phyloP scores from a whole-genome alignment of 2,329 filamentous ascomycete species.

The Trichophyton rubrum region DNA sequence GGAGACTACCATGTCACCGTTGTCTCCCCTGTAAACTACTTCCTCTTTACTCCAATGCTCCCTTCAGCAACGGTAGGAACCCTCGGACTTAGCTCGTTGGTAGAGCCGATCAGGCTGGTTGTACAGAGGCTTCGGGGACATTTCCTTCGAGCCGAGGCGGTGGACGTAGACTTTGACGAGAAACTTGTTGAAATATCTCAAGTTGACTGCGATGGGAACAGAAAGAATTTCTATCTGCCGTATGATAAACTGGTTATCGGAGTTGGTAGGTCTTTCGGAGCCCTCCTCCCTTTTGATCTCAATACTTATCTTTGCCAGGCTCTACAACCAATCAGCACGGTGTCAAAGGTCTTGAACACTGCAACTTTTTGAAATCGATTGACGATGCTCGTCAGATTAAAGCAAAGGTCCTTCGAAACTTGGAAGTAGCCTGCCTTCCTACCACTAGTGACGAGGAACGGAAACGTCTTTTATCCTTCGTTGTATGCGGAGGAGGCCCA shows the following conservation, averaged over 20 bases:
- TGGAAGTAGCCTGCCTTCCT: slow-evolving; percentile 84
- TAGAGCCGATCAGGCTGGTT: slow-evolving; percentile 84
- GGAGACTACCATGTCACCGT: slow-evolving; percentile 94
- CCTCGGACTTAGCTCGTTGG: slow-evolving; percentile 74
- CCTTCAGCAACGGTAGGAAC: slow-evolving; percentile 95
- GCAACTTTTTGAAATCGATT: slow-evolving; percentile 90
- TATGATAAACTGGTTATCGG: slow-evolving; percentile 94
- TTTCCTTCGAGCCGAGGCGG: slow-evolving; percentile 75
- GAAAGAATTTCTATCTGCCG: slow-evolving; percentile 76
- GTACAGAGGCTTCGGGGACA: slow-evolving; percentile 67
- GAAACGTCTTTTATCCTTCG: slow-evolving; percentile 77
- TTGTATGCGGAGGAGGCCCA: slow-evolving; percentile 87
- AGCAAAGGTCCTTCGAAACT: slow-evolving; percentile 75
- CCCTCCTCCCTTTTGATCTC: not conserved
- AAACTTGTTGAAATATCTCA: slow-evolving; percentile 83
- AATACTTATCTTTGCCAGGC: slow-evolving; percentile 29
- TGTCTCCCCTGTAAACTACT: slow-evolving; percentile 89
- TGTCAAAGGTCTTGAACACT: slow-evolving; percentile 86
- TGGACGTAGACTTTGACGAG: slow-evolving; percentile 81
- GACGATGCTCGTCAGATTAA: slow-evolving; percentile 81
- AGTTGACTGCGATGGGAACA: slow-evolving; percentile 55
- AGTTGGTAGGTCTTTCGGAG: slow-evolving; percentile 44
- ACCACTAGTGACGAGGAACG: slow-evolving; percentile 83
- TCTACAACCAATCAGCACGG: slow-evolving; percentile 91
- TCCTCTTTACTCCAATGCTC: slow-evolving; percentile 95